Percentiles rank a stretch among this genome's conserved stretches.
These are phyloP conservation scores for Diaporthe aspalathi DNA, from an alignment of 2,329 filamentous ascomycete species.

Conservation along the genomic window DNA sequence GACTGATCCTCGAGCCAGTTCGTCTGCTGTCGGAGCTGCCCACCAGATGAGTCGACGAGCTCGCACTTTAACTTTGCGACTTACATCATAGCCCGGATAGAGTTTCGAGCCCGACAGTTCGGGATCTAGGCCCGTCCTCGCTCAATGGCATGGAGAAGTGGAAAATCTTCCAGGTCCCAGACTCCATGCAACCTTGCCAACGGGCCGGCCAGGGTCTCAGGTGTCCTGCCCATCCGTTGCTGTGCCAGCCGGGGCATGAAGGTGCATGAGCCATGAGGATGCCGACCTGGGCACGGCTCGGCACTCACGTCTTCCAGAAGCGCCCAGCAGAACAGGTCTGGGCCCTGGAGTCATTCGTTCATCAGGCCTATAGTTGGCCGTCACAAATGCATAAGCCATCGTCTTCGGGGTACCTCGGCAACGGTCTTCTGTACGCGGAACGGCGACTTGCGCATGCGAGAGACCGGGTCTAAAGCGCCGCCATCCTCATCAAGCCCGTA, in stretches of 20 bases:
- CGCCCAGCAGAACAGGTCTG: background rate
- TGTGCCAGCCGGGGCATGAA: constrained; percentile 1
- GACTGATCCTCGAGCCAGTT: background rate
- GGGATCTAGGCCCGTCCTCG: constrained; percentile 14
- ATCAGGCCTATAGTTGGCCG: background rate
- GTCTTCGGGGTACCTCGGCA: background rate
- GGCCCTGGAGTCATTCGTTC: background rate
- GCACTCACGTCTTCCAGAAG: background rate
- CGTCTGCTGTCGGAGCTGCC: background rate
- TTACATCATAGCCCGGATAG: constrained; percentile 26
- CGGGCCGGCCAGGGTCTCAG: background rate
- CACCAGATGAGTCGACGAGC: background rate
- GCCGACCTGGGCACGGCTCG: background rate
- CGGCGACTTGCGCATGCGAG: background rate
- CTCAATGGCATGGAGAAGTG: background rate
- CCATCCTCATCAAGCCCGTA: background rate
- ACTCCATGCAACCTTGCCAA: background rate
- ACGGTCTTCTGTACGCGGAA: background rate
- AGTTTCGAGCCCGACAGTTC: constrained; percentile 24
- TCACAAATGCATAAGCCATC: constrained; percentile 4
- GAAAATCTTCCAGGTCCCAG: background rate
- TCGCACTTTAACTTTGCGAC: constrained; percentile 19
- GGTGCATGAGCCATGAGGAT: no score
- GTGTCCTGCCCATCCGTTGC: background rate
- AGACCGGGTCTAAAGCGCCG: background rate